Base-by-base conservation (phyloP, 345 rosid species). In the Toxicodendron radicans region DNA sequence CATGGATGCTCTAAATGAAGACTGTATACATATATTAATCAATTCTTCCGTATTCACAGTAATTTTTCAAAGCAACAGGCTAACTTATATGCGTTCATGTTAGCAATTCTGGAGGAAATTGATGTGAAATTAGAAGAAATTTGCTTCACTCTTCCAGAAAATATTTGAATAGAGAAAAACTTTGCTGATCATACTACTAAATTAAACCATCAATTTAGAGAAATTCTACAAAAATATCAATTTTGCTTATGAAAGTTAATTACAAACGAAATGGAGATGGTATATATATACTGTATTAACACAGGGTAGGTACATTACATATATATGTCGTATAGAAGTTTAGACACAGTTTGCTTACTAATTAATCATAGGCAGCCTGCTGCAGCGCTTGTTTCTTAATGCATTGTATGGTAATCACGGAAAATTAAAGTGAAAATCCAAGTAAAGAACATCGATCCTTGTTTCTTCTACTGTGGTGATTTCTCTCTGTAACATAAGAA, bases 381-480 rank as follows among this genome's bases (percentile, higher is more conserved):
- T 58, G 41, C 64, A 27, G n/a, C 14, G 9, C 51, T 46, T 10
- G 16, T 46, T 14, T 51, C 54, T 51, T 51, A 16, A 51, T 16
- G 20, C 18, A 13, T 51, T 51, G n/a, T 13, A 14, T 2, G 17
- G 52, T 48, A 48, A 12, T 14, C 52, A 48, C 17, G 17, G 16
- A 16, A 14, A 51, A n/a, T 2, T 13, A 49, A 16, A 61, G 45
- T 17, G 45, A 61, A 0, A 30, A 24, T 60, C 18, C 21, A 6
- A 10, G 46, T 38, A 61, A 32, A 61, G 5, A 35, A 17, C 23
- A 32, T 38, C 8, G 43, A 38, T 61, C 43, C n/a, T 32, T 32
- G 65, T 32, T 61, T 61, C 65, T 61, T 61, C 13, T 61, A 61
- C 65, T 17, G 12, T 61, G 45, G 65, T 61, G 23, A 17, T 61